Conservation (phyloP, 306 rosid species). For the Trichosanthes truncata region DNA sequence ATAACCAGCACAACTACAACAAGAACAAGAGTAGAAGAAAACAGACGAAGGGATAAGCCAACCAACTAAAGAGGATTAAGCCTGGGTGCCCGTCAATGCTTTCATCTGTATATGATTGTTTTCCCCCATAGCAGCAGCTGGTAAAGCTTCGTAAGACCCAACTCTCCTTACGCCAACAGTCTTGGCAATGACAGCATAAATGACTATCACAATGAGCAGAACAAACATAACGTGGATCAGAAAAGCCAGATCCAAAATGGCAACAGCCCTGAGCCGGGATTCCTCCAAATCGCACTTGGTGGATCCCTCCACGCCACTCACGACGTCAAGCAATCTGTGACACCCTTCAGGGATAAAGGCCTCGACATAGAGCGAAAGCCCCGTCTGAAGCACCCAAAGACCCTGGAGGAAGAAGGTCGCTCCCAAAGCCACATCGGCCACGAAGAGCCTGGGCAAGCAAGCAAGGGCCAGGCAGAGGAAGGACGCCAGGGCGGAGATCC, state of each 20-base stretch:
- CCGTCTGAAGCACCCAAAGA: conserved; percentile 74
- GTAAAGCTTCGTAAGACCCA: conserved; percentile 73
- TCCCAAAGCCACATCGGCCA: conserved; percentile 55
- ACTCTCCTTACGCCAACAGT: conserved; percentile 34
- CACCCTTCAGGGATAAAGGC: conserved; percentile 91
- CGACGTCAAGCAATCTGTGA: conserved; percentile 70
- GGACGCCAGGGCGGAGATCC: conserved; percentile 38
- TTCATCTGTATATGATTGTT: conserved; percentile 75
- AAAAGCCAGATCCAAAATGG: conserved; percentile 68
- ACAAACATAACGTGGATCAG: conserved; percentile 52
- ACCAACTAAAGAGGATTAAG: conserved; percentile 30
- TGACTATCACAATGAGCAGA: conserved; percentile 35
- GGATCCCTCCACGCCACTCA: conserved; percentile 66
- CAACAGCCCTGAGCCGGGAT: conserved; percentile 64
- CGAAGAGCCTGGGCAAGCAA: conserved; percentile 49
- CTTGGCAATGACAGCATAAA: conserved; percentile 39
- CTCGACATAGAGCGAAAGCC: conserved; percentile 71
- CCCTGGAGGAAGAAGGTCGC: conserved; percentile 59
- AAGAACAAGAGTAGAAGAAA: not conserved
- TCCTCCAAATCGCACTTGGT: conserved; percentile 83
- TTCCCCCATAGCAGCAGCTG: conserved; percentile 34
- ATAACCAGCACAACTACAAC: not conserved
- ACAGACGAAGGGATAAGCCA: not conserved
- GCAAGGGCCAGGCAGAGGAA: conserved; percentile 46
- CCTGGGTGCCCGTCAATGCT: conserved; percentile 83